Percentiles rank a stretch among this genome's conserved stretches.
Evolutionary conservation across 176 grass and related monocot species (phyloP).

Genomic region (Oryza brachyantha): DNA sequence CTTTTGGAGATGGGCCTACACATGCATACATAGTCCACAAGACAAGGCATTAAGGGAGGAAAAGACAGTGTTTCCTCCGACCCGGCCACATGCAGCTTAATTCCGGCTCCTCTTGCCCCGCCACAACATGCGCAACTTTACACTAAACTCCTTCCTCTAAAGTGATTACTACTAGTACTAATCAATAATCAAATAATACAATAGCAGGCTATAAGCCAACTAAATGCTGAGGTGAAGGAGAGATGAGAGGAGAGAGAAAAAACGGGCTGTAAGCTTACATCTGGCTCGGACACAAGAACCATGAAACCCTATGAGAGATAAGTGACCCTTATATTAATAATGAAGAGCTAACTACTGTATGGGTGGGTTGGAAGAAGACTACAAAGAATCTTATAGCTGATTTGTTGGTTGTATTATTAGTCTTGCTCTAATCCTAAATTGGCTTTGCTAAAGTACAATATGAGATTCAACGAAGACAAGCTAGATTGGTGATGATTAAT

Average conservation of each 20-base stretch:
- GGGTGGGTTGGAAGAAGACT: no score
- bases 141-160: not conserved
- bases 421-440: not conserved
- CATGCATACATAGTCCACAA: conserved; percentile 15
- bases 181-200: no score
- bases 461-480: not conserved
- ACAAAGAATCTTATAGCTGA: no score
- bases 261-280: no score
- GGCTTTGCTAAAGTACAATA: not conserved
- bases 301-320: no score
- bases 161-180: not conserved
- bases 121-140: conserved; percentile 13
- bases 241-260: no score
- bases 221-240: no score
- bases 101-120: conserved; percentile 13
- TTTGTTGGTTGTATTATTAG: no score
- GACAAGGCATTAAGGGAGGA: conserved; percentile 39
- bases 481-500: not conserved
- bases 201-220: no score
- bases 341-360: no score
- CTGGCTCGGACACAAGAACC: no score
- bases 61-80: conserved; percentile 25
- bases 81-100: conserved; percentile 31
- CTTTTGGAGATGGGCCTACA: conserved; percentile 16
- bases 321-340: no score